phyloP scores from a whole-genome alignment of 2,329 filamentous ascomycete species.

The Clonostachys rhizophaga region DNA sequence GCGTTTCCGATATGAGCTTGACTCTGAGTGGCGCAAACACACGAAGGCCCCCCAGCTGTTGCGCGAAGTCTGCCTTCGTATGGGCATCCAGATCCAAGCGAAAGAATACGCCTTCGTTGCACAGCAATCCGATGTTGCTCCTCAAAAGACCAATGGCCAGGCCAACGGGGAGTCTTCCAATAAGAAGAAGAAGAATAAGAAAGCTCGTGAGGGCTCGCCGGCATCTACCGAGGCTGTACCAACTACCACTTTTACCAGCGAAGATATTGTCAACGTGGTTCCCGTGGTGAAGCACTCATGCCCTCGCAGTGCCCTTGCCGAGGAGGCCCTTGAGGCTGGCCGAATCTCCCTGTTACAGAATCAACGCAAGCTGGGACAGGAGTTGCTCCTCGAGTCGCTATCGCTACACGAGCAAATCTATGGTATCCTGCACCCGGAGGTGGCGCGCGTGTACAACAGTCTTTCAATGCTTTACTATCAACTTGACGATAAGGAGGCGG shows the following conservation, averaged over 20 bases:
- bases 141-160: conserved; percentile 29
- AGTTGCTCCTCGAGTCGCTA: conserved; percentile 90
- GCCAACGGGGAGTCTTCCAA: conserved; percentile 28
- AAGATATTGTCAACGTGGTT: conserved; percentile 90
- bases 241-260: conserved; percentile 59
- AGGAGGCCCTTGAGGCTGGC: conserved; percentile 93
- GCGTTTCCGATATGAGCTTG: conserved; percentile 74
- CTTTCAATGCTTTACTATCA: conserved; percentile 95
- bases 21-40: conserved; percentile 60
- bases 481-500: conserved; percentile 94
- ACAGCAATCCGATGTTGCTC: conserved; percentile 10
- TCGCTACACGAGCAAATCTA: conserved; percentile 98
- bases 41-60: conserved; percentile 78
- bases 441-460: conserved; percentile 91
- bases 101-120: conserved; percentile 45
- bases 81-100: conserved; percentile 82
- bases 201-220: conserved; percentile 48
- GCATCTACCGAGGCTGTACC: conserved; percentile 31
- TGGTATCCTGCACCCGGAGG: conserved; percentile 92
- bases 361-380: conserved; percentile 93
- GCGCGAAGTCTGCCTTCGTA: conserved; percentile 82
- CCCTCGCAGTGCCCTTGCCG: conserved; percentile 83
- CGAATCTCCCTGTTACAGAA: conserved; percentile 94
- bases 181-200: conserved; percentile 55
- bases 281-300: conserved; percentile 92